phyloP scores from a whole-genome alignment of 2,329 filamentous ascomycete genomes.

The Trichoderma brevicompactum region DNA sequence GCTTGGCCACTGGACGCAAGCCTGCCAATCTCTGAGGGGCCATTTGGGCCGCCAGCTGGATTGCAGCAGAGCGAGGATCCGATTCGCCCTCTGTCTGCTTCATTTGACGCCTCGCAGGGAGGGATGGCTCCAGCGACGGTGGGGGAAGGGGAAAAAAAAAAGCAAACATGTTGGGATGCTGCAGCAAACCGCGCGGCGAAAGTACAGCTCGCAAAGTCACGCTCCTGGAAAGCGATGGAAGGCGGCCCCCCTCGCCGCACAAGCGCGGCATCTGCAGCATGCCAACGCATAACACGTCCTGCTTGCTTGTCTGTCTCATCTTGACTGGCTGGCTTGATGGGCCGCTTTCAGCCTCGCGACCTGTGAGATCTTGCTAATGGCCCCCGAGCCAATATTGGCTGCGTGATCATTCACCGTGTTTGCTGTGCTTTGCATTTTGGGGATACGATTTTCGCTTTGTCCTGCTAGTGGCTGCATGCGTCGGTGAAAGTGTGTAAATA shows the following conservation, averaged over 20 bases:
- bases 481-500: neutral
- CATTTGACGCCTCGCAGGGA: neutral
- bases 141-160: neutral
- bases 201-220: neutral
- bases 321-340: neutral
- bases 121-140: too few relatives aligned
- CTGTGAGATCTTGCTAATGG: neutral
- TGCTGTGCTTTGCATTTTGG: neutral
- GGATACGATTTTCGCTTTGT: neutral
- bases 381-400: too few relatives aligned
- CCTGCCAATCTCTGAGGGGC: neutral
- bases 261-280: neutral
- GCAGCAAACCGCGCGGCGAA: neutral
- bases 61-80: neutral
- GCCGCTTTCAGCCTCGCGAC: neutral
- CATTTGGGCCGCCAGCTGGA: neutral
- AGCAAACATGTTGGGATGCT: neutral
- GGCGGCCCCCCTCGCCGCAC: neutral
- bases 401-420: neutral
- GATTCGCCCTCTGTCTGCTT: constrained; percentile 1
- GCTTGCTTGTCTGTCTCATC: constrained; percentile 6
- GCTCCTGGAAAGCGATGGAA: neutral
- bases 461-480: constrained; percentile 1
- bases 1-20: constrained; percentile 4
- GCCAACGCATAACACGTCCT: neutral